phyloP scores from a whole-genome alignment of 176 grass and related monocot species.

The Oryza longistaminata region DNA sequence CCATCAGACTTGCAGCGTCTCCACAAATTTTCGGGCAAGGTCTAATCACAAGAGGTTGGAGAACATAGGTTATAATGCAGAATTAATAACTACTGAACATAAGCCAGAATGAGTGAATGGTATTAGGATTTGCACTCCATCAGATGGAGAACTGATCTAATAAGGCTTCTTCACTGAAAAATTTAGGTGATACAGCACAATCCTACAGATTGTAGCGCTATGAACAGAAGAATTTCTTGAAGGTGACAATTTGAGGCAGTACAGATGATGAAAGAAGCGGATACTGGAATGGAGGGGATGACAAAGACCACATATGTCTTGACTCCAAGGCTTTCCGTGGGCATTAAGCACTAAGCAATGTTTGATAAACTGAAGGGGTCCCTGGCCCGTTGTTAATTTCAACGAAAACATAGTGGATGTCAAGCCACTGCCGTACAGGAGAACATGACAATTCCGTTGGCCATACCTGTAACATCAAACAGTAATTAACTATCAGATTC shows the following conservation, averaged over 20 bases:
- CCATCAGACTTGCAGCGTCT: slow-evolving; percentile 79
- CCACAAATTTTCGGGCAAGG: slow-evolving; percentile 71
- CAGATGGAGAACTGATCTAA: neutral
- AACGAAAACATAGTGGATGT: slow-evolving; percentile 93
- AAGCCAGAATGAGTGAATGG: neutral
- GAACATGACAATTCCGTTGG: slow-evolving; percentile 91
- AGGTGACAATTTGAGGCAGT: neutral
- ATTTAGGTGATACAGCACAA: neutral
- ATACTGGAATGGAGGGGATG: neutral
- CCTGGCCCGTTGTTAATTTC: slow-evolving; percentile 67
- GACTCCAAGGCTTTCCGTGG: slow-evolving; percentile 62
- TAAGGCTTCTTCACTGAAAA: neutral
- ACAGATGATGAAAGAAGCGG: neutral
- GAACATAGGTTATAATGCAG: neutral
- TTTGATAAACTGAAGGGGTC: slow-evolving; percentile 74
- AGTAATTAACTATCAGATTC: neutral
- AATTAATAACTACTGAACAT: neutral
- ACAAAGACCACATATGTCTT: slow-evolving; percentile 59
- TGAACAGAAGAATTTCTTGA: neutral
- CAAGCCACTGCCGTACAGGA: slow-evolving; percentile 93
- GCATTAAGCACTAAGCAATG: slow-evolving; percentile 68
- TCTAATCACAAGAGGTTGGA: slow-evolving; percentile 30
- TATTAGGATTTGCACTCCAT: neutral
- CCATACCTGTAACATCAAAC: slow-evolving; percentile 60
- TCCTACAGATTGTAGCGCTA: neutral